Percentiles rank a stretch among this genome's conserved stretches.
phyloP scores from a whole-genome alignment of 352 stramenopile genomes.

The Phytophthora brassicae region DNA sequence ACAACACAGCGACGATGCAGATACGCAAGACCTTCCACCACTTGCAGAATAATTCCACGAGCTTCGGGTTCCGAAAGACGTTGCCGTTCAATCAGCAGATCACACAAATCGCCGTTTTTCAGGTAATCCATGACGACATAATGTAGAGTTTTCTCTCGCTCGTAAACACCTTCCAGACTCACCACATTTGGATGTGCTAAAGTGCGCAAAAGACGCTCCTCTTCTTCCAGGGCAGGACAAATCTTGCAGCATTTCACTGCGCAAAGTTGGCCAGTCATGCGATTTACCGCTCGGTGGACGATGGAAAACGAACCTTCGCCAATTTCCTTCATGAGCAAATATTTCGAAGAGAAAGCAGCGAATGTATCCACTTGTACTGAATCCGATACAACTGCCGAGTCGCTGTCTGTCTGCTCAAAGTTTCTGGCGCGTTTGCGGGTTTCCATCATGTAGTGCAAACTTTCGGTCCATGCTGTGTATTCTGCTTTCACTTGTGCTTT shows the following conservation, averaged over 20 bases:
- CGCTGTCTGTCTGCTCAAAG: not conserved
- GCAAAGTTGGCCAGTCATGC: conserved; percentile 57
- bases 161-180: conserved; percentile 66
- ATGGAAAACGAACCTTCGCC: conserved; percentile 85
- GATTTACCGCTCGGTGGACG: conserved; percentile 75
- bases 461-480: conserved; percentile 50
- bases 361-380: conserved; percentile 23
- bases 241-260: conserved; percentile 80
- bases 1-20: conserved; percentile 66
- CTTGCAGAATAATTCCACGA: conserved; percentile 62
- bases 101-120: conserved; percentile 74
- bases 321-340: conserved; percentile 79
- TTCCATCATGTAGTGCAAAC: conserved; percentile 55
- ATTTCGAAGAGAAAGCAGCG: conserved; percentile 53
- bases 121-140: conserved; percentile 87
- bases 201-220: conserved; percentile 64
- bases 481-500: conserved; percentile 50
- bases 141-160: conserved; percentile 62
- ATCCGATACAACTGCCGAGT: not conserved
- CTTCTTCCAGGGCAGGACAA: conserved; percentile 61
- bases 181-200: conserved; percentile 74
- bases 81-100: conserved; percentile 68
- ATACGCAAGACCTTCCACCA: conserved; percentile 59
- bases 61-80: conserved; percentile 55
- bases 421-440: conserved; percentile 32